Evolutionary conservation across 176 grass and related monocot genomes (phyloP).

Genomic region (Avena insularis): DNA sequence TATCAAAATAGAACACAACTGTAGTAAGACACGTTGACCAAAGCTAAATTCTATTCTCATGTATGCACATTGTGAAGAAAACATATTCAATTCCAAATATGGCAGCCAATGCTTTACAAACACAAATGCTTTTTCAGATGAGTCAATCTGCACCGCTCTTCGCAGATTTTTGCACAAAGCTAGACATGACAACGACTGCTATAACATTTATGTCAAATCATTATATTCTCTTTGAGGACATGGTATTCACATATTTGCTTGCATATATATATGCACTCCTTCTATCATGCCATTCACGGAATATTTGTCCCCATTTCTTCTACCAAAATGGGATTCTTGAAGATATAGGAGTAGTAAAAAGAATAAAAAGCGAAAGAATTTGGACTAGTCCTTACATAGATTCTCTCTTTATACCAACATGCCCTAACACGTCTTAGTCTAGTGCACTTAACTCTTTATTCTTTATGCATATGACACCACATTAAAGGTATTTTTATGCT

Average conservation of each 20-base stretch:
- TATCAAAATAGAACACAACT: too few species aligned
- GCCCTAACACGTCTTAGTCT: not conserved
- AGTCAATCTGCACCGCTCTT: not conserved
- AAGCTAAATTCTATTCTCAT: not conserved
- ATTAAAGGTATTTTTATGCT: not conserved
- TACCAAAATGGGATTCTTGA: not conserved
- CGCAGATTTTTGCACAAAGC: not conserved
- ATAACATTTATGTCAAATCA: not conserved
- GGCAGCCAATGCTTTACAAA: not conserved
- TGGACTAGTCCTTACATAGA: not conserved
- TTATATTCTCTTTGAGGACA: not conserved
- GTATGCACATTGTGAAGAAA: not conserved
- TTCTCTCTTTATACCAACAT: not conserved
- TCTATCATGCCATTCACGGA: not conserved
- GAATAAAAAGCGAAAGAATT: not conserved
- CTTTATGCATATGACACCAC: not conserved
- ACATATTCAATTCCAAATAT: not conserved
- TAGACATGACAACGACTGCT: not conserved
- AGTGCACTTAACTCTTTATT: not conserved
- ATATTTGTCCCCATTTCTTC: not conserved
- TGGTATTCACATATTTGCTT: not conserved
- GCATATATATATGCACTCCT: too few species aligned
- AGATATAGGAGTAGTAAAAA: not conserved
- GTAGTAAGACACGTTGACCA: too few species aligned
- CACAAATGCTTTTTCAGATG: not conserved